phyloP scores from a whole-genome alignment of 2,329 filamentous ascomycete species.

The Trichoderma sp. region DNA sequence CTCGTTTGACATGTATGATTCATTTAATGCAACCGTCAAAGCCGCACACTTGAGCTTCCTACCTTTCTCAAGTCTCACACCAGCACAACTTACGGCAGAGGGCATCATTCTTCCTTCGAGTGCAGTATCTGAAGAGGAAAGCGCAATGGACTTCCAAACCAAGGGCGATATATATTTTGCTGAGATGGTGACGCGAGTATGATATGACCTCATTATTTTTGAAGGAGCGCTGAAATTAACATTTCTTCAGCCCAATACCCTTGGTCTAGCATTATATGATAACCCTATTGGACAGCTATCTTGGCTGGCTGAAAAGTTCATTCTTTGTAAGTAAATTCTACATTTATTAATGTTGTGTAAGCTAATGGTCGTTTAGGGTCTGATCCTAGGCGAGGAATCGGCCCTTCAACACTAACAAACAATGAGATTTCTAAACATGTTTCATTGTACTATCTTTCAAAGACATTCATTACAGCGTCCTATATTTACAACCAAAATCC shows the following conservation, averaged over 20 bases:
- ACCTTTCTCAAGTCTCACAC: conserved; percentile 23
- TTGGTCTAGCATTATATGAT: conserved; percentile 45
- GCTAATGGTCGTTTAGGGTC: background rate
- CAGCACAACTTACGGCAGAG: conserved; percentile 18
- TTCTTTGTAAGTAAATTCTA: conserved; percentile 27
- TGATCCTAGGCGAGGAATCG: conserved; percentile 26
- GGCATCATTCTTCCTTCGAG: conserved; percentile 22
- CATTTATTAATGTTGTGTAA: background rate
- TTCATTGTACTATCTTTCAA: conserved; percentile 33
- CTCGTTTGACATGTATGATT: conserved; percentile 26
- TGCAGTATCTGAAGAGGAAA: conserved; percentile 19
- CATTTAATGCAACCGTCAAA: conserved; percentile 24
- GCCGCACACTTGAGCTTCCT: conserved; percentile 27
- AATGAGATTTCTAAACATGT: conserved; percentile 29
- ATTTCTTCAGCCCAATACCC: conserved; percentile 40
- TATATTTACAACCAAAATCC: conserved; percentile 28
- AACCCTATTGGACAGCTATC: conserved; percentile 47
- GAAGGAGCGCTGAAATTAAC: background rate
- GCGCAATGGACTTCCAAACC: conserved; percentile 11
- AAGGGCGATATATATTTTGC: conserved; percentile 25
- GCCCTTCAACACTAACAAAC: conserved; percentile 28
- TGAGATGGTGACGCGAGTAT: conserved; percentile 23
- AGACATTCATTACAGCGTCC: conserved; percentile 30
- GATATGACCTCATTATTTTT: background rate
- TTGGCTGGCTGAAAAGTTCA: conserved; percentile 46